Evolutionary conservation across 2,329 filamentous ascomycete species (phyloP), one percentile per base, ranked within the genome.

Genomic region (Apiospora hydei): DNA sequence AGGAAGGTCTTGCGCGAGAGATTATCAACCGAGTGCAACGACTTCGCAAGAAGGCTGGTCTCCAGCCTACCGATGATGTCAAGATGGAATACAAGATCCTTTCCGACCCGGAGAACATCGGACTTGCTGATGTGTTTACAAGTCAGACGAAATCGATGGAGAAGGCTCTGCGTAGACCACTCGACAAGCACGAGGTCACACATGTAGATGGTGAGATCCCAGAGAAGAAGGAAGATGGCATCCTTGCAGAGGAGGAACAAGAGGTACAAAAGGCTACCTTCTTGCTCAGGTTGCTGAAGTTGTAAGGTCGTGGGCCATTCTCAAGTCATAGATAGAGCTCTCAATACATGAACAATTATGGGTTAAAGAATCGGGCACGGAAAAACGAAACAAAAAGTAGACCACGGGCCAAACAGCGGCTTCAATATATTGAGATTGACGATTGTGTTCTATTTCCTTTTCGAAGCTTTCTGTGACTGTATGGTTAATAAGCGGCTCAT

Each of bases 21-120:
- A 92, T 99, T 75, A 93, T 99, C 85, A 94, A 97, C 82, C 92
- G 96, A 53, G 93, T 99, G 30, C 96, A 99, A 84, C 90, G 94
- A 76, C 87, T 98, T 74, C 91, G 96, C 76, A 99, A 99, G 89
- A 96, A 96, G 86, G 95, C 95, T 10, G 94, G 94, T 0, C 87
- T 99, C 70, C 90, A 95, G 75, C 91, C 95, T 0, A 98, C 96
- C 0, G 96, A 99, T 79, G 96, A 98, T 79, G 92, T 99, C 74
- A 94, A 93, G 84, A 98, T 99, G 93, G 93, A 97, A 82, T 98
- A 98, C 84, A 88, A 88, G 72, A 90, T 98, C 5, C 83, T 96
- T 67, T 87, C 89, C 10, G 94, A 97, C 79, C 93, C 93, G 0
- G 93, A 95, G 2, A 88, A 89, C 69, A 87, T 95, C 71, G 94